These are phyloP conservation scores for Dichotomopilus funicola DNA, from an alignment of 2,329 filamentous ascomycete genomes.

Conservation along the genomic window DNA sequence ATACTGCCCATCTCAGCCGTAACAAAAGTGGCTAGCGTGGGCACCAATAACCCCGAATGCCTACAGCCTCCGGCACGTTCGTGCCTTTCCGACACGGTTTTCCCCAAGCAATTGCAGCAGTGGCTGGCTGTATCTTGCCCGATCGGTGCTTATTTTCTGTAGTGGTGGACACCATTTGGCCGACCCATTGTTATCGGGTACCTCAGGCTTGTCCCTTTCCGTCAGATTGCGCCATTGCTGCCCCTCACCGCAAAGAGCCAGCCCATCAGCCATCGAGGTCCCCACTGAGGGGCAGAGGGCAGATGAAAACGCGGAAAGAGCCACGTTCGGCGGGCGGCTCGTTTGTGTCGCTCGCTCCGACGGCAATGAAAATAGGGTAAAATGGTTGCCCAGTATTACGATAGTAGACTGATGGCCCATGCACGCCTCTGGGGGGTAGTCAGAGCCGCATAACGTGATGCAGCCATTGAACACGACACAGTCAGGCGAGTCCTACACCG, in stretches of 20 bases:
- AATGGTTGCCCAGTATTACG: too few relatives aligned
- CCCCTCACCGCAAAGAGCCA: conserved; percentile 12
- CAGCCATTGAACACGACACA: too few relatives aligned
- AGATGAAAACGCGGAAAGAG: conserved; percentile 3
- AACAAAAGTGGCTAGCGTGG: not conserved
- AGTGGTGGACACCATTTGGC: conserved; percentile 3
- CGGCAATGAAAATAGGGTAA: not conserved
- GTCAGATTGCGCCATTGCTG: conserved; percentile 25
- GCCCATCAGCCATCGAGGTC: conserved; percentile 7
- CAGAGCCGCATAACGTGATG: too few relatives aligned
- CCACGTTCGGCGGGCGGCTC: not conserved
- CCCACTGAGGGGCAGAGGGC: conserved; percentile 18
- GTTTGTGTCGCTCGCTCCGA: not conserved
- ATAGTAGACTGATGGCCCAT: too few relatives aligned
- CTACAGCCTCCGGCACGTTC: not conserved
- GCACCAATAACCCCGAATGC: not conserved
- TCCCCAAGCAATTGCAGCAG: too few relatives aligned
- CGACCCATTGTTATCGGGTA: conserved; percentile 16
- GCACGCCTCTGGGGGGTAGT: too few relatives aligned
- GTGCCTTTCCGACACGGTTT: too few relatives aligned
- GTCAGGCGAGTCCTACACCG: too few relatives aligned
- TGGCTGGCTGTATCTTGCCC: not conserved
- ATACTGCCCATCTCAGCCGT: too few relatives aligned
- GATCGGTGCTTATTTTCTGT: conserved; percentile 17
- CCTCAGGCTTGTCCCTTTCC: conserved; percentile 15